Base-by-base conservation (phyloP, 2,329 filamentous ascomycete species). In the Cyanodermella asteris region DNA sequence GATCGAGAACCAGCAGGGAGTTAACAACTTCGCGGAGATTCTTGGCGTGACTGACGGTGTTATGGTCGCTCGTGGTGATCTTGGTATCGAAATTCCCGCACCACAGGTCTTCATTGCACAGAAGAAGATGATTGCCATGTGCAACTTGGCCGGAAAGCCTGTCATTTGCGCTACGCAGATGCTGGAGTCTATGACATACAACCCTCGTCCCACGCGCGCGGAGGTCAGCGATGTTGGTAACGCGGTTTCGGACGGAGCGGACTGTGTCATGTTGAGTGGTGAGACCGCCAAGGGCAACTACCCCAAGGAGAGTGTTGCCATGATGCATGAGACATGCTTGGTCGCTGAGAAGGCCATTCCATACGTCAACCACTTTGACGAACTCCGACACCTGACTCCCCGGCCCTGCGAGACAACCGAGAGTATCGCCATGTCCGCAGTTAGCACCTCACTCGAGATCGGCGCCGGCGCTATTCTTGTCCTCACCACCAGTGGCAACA, bases 61-160 rank as follows among this genome's bases (percentile, higher is more conserved):
- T 61, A 97, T 97, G 87, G 87, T 97, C 40, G 87, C 87, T 44
- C 84, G 87, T 69, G 87, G 87, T 60, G 87, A 94, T 48, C 61
- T 91, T 36, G 87, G 87, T 62, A 97, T 97, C 43, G 87, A 97
- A 60, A 97, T 97, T 42, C 84, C 87, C 24, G 84, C 87, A 33
- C 80, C 84, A 36, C 87, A 97, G 64, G 87, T 97, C 38, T 97
- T 97, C 56, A 80, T 91, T 40, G 87, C 87, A 29, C 87, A 97
- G 65, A 97, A 97, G 75, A 97, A 97, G 78, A 82, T 97, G 68
- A 97, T 97, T 55, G 82, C 87, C 56, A 94, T 94, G 72, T 97
- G 87, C 71, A 97, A 97, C 64, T 72, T 93, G 47, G 82, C 81
- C 40, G 87, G 87, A 55, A 97, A 97, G 68, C 87, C 87, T 39